Conservation (phyloP, 2,329 filamentous ascomycete species). For the Neonectria magnoliae region DNA sequence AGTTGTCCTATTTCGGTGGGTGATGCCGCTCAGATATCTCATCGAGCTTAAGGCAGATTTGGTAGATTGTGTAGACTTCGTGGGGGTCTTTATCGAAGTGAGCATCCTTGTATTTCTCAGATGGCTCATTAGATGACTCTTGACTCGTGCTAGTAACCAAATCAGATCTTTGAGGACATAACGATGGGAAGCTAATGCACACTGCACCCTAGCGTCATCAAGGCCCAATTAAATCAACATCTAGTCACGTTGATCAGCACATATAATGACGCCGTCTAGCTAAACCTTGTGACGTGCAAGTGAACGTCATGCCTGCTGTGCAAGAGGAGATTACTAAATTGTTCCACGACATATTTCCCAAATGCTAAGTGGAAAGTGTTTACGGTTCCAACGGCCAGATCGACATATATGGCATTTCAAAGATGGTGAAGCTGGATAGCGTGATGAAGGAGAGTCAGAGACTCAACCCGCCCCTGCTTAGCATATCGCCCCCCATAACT, state of each 20-base stretch:
- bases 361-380: conserved; percentile 32
- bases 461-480: conserved; percentile 42
- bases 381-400: neutral
- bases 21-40: too few species aligned
- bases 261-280: neutral
- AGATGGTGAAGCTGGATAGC: conserved; percentile 56
- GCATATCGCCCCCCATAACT: conserved; percentile 33
- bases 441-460: conserved; percentile 58
- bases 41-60: too few species aligned
- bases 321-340: conserved; percentile 38
- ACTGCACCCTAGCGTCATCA: conserved; percentile 41
- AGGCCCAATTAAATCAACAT: conserved; percentile 39
- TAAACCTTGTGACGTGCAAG: neutral
- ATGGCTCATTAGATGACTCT: too few species aligned
- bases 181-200: conserved; percentile 43
- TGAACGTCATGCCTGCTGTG: conserved; percentile 29
- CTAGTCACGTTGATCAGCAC: conserved; percentile 23
- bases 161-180: conserved; percentile 46
- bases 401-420: conserved; percentile 3
- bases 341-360: conserved; percentile 33
- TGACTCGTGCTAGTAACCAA: neutral
- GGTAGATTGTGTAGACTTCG: too few species aligned
- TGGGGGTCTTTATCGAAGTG: too few species aligned
- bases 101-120: too few species aligned
- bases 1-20: neutral